A percentile compares a stretch with the other conserved stretches of the same genome.
Evolutionary conservation across 257 asterid species (phyloP).

Genomic region (Scutellaria galericulata): DNA sequence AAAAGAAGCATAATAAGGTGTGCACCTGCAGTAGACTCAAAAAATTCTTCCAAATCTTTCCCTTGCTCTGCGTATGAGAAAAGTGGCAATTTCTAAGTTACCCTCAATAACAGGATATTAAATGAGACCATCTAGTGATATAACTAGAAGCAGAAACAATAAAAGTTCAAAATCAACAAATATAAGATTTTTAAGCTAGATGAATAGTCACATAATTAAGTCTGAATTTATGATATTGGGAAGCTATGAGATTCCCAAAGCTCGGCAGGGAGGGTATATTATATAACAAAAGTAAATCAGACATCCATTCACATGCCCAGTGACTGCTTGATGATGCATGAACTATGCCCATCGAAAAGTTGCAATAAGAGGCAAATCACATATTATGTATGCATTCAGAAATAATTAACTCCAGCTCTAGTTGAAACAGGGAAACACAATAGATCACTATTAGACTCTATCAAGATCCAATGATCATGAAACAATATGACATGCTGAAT

Average conservation of each 20-base stretch:
- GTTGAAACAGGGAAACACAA: neutral
- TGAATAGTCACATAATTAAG: neutral
- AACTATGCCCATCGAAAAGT: neutral
- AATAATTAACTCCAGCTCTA: neutral
- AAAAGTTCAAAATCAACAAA: neutral
- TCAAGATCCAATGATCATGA: constrained; percentile 24
- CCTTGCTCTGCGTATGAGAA: constrained; percentile 71
- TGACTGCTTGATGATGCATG: constrained; percentile 8
- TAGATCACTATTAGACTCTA: constrained; percentile 15
- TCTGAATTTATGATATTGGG: too few species aligned
- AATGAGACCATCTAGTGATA: neutral
- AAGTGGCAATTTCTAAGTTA: constrained; percentile 19
- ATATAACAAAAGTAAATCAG: neutral
- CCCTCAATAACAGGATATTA: neutral
- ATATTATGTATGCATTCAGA: constrained; percentile 5
- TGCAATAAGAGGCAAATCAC: neutral
- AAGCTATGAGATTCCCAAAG: neutral
- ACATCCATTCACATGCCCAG: neutral
- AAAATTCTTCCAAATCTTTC: constrained; percentile 84
- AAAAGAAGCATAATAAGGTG: neutral
- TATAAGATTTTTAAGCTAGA: neutral
- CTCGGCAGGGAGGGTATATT: neutral
- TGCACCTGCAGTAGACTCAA: constrained; percentile 88
- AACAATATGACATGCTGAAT: constrained; percentile 22
- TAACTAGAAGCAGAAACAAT: constrained; percentile 12